Evolutionary conservation across 2,329 filamentous ascomycete species (phyloP).

Genomic region (Colletotrichum noveboracense): DNA sequence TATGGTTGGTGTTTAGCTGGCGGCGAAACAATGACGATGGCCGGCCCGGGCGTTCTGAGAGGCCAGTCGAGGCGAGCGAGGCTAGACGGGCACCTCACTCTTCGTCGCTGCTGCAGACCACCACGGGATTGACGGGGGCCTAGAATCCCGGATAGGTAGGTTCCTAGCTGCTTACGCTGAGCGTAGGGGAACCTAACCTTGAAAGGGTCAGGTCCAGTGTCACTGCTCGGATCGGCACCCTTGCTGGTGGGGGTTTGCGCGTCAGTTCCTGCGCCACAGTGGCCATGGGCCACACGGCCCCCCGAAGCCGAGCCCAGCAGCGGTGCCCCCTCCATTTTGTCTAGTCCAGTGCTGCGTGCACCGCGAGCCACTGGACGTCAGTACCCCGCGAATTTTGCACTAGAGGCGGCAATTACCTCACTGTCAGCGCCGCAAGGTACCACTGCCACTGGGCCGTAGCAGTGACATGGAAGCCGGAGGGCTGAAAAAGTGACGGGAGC

Average conservation of each 20-base stretch:
- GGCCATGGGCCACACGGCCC: neutral
- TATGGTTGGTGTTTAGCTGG: neutral
- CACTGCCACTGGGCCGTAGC: neutral
- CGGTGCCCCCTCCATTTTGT: neutral
- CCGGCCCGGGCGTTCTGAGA: neutral
- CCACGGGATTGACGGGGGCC: neutral
- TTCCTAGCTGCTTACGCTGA: neutral
- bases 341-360: neutral
- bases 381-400: neutral
- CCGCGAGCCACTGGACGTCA: neutral
- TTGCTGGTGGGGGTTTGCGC: constrained; percentile 9
- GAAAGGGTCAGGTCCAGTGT: neutral
- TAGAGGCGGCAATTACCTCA: neutral
- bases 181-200: neutral
- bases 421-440: neutral
- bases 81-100: neutral
- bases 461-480: neutral
- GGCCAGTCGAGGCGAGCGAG: neutral
- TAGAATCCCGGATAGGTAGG: neutral
- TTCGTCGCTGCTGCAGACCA: neutral
- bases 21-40: constrained; percentile 22
- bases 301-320: neutral
- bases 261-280: constrained; percentile 18
- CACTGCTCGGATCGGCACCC: neutral
- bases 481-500: neutral